These are phyloP conservation scores for Avena eriantha DNA, from an alignment of 176 grass and related monocot genomes.

Conservation along the genomic window DNA sequence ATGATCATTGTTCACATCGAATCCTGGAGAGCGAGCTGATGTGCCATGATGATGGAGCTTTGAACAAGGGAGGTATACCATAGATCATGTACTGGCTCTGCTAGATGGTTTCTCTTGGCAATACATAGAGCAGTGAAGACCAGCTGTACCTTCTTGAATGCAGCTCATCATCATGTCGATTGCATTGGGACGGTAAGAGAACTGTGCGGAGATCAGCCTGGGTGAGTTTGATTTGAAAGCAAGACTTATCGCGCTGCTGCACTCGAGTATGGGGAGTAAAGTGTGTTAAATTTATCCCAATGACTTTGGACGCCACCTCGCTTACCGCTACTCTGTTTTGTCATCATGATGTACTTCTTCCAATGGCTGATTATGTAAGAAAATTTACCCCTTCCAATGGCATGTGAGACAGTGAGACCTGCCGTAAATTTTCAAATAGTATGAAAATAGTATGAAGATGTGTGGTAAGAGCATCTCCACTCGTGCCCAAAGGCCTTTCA, in stretches of 20 bases:
- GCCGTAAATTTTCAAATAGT: not conserved
- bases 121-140: not conserved
- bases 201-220: slow-evolving; percentile 10
- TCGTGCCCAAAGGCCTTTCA: no score
- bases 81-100: not conserved
- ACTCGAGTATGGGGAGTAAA: slow-evolving; percentile 13
- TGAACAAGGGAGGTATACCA: not conserved
- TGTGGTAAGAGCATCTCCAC: no score
- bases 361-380: not conserved
- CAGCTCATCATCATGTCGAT: slow-evolving; percentile 15
- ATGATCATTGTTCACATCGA: slow-evolving; percentile 17
- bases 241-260: slow-evolving; percentile 1
- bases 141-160: slow-evolving; percentile 38
- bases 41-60: slow-evolving; percentile 36
- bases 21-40: slow-evolving; percentile 17
- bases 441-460: no score
- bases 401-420: not conserved
- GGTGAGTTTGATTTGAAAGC: slow-evolving; percentile 41
- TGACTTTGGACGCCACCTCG: not conserved
- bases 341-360: slow-evolving; percentile 7
- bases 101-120: slow-evolving; percentile 29
- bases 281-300: not conserved
- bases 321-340: not conserved
- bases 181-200: slow-evolving; percentile 18
- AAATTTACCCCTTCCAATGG: no score